These are phyloP conservation scores for Colletotrichum camelliae DNA, from an alignment of 2,329 filamentous ascomycete species.

Conservation along the genomic window DNA sequence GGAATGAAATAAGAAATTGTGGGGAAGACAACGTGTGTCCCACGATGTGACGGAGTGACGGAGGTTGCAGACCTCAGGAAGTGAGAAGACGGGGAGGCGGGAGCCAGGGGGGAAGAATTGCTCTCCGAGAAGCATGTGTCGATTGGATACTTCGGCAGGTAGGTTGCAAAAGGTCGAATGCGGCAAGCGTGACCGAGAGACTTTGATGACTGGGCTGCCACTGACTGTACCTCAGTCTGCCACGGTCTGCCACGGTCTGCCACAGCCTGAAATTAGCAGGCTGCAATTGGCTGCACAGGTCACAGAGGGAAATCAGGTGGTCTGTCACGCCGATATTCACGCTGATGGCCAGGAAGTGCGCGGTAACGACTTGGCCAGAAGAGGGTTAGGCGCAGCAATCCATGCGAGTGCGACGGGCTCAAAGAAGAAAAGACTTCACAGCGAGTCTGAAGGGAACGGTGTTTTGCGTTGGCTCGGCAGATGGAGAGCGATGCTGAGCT, in stretches of 20 bases:
- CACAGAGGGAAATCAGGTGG: constrained; percentile 3
- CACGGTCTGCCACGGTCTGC: not conserved
- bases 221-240: not conserved
- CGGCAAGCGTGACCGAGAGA: constrained; percentile 9
- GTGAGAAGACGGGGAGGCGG: not conserved
- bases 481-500: not conserved
- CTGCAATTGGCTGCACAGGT: constrained; percentile 2
- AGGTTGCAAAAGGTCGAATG: not conserved
- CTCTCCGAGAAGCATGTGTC: not conserved
- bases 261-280: not conserved
- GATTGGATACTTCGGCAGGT: constrained; percentile 7
- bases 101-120: not conserved
- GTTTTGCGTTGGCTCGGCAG: constrained; percentile 23
- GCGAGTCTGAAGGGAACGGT: constrained; percentile 11
- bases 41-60: constrained; percentile 15
- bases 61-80: constrained; percentile 4
- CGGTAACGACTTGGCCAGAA: not conserved
- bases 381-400: constrained; percentile 6
- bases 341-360: not conserved
- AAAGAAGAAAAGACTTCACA: constrained; percentile 5
- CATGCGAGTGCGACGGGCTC: constrained; percentile 18
- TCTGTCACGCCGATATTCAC: constrained; percentile 15
- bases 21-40: constrained; percentile 12
- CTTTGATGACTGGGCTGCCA: not conserved
- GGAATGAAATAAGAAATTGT: constrained; percentile 15